Evolutionary conservation across 495 filamentous ascomycete species (phyloP), one percentile per base, ranked within the genome.

Genomic region (Lepraria neglecta): DNA sequence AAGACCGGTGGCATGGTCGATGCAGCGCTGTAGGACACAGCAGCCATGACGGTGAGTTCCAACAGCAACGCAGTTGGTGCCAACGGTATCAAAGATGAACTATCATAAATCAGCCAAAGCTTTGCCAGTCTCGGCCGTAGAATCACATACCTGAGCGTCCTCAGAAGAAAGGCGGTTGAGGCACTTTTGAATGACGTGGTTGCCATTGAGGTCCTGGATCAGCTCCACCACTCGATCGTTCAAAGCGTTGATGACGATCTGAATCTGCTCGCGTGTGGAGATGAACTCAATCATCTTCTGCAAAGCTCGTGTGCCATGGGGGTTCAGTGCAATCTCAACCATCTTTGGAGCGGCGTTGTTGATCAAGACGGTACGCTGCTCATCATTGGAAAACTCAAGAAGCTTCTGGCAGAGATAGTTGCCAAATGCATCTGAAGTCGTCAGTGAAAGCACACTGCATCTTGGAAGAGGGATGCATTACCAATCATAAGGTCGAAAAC

Each of bases 251-350:
- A 95, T 94, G 67, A 98, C 90, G 24, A 86, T 86, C 60, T 87
- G 77, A 48, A 91, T 88, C 75, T 88, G 86, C 66, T 87, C 84
- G 4, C 81, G 77, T 38, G 88, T 91, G 48, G 87, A 86, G 66
- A 98, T 89, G 67, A 88, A 92, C 71, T 98, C 94, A 63, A 98
- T 97, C 94, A 98, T 98, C 80, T 97, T 97, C 75, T 98, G 94
- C 60, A 98, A 74, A 65, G 94, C 94, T 35, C 94, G 84, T 44
- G 94, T 98, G 61, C 94, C 94, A 74, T 98, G 94, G 75, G 95
- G 90, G 73, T 97, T 97, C 56, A 97, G 75, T 9, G 95, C 94
- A 70, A 97, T 97, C 59, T 84, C 83, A 28, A 95, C 91, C 72
- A 98, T 85, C 54, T 91, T 82, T 11, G 84, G 80, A 11, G 90